Percentiles rank a stretch among this genome's conserved stretches.
These are phyloP conservation scores for Mercurialis annua DNA, from an alignment of 345 rosid genomes.

Conservation along the genomic window DNA sequence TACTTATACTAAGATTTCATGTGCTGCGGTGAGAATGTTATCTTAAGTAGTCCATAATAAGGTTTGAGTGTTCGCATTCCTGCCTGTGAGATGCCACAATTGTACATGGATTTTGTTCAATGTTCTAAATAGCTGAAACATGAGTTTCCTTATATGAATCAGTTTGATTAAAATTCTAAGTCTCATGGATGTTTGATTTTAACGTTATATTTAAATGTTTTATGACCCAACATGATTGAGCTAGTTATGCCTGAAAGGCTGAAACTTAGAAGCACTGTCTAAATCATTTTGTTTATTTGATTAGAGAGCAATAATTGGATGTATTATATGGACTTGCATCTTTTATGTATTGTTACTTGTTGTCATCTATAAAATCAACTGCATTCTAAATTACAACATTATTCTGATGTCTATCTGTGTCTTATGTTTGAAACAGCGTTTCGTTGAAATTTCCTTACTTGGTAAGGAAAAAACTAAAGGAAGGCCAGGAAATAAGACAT, in stretches of 20 bases:
- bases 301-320: no score
- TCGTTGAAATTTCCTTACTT: slow-evolving; percentile 75
- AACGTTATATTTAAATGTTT: not conserved
- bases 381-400: no score
- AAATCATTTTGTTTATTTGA: not conserved
- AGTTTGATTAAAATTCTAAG: not conserved
- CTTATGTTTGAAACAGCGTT: slow-evolving; percentile 46
- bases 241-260: not conserved
- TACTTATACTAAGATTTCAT: not conserved
- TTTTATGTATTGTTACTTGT: no score
- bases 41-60: no score
- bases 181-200: not conserved
- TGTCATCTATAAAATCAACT: no score
- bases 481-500: slow-evolving; percentile 90
- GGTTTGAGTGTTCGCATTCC: not conserved
- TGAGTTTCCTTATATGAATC: not conserved
- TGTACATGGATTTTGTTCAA: no score
- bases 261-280: not conserved
- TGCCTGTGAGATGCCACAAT: not conserved
- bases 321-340: no score
- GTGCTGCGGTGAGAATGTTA: not conserved
- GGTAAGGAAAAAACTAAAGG: slow-evolving; percentile 67
- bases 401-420: no score
- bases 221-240: not conserved
- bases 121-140: not conserved